These are phyloP conservation scores for Chalciporus pseudorubinellus DNA, from an alignment of 768 basidiomycete genomes.

Conservation along the genomic window DNA sequence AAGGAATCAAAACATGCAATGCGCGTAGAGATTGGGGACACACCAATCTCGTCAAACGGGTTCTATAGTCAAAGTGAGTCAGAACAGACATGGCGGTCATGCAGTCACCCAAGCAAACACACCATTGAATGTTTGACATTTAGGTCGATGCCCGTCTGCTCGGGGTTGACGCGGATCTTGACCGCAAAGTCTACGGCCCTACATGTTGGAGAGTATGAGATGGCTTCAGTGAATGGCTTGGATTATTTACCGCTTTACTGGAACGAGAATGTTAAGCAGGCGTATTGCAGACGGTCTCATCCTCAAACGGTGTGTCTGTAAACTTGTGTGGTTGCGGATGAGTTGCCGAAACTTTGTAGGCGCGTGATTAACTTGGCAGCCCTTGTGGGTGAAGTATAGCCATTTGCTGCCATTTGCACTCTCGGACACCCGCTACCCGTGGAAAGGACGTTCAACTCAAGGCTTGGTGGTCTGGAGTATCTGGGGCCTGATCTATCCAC, in stretches of 20 bases:
- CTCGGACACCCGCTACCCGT: no score
- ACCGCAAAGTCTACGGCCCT: constrained; percentile 97
- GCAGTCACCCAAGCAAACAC: constrained; percentile 28
- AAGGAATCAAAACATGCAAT: background rate
- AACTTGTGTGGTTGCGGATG: constrained; percentile 13
- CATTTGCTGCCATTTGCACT: no score
- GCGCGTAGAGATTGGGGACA: background rate
- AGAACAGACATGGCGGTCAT: background rate
- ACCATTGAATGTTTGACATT: constrained; percentile 99
- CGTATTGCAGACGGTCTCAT: constrained; percentile 77
- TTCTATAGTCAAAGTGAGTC: constrained; percentile 52
- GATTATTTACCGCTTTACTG: constrained; percentile 74
- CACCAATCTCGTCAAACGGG: constrained; percentile 98
- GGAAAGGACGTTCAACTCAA: no score
- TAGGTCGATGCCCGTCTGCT: constrained; percentile 93
- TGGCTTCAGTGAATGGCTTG: background rate
- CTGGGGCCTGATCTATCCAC: no score
- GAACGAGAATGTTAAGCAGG: constrained; percentile 88
- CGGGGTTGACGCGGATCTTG: constrained; percentile 95
- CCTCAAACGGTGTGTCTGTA: constrained; percentile 3
- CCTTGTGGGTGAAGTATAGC: no score
- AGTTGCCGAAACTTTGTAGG: no score
- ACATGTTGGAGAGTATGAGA: background rate
- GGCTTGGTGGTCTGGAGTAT: no score
- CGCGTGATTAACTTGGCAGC: no score